These are phyloP conservation scores for Harringtonia lauricola DNA, from an alignment of 2,329 filamentous ascomycete species.

Conservation along the genomic window DNA sequence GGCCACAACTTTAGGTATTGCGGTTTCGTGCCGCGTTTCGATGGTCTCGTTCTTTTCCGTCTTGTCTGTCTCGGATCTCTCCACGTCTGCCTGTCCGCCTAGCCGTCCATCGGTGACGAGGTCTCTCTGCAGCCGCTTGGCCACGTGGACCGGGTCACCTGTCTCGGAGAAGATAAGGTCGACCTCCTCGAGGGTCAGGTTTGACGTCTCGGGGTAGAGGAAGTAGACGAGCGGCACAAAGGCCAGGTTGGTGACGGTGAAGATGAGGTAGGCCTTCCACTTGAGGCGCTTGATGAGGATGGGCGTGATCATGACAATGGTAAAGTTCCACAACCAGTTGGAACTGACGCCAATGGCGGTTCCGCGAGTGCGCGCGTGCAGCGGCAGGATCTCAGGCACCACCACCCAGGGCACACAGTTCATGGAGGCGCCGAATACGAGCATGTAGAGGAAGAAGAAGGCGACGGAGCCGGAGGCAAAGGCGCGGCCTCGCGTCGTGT, in stretches of 20 bases:
- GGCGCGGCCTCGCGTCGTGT: constrained; percentile 8
- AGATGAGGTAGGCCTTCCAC: constrained; percentile 42
- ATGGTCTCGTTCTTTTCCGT: no score
- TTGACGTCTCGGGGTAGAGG: constrained; percentile 41
- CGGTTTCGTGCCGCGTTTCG: no score
- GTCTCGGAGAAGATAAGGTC: constrained; percentile 30
- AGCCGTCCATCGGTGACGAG: not conserved
- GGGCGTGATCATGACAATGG: constrained; percentile 39
- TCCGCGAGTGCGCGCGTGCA: constrained; percentile 21
- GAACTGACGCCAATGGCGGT: constrained; percentile 21
- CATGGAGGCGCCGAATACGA: constrained; percentile 19
- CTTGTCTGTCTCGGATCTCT: no score
- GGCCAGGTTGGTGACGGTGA: constrained; percentile 33
- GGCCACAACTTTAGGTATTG: no score
- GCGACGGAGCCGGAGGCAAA: constrained; percentile 19
- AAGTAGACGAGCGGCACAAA: constrained; percentile 32
- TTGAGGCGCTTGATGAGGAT: constrained; percentile 32
- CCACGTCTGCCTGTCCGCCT: no score
- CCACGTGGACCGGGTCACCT: not conserved
- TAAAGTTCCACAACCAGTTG: constrained; percentile 26
- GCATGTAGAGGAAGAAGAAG: constrained; percentile 26
- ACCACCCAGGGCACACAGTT: constrained; percentile 26
- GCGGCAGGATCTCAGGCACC: constrained; percentile 23
- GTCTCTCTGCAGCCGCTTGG: not conserved
- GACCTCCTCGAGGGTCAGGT: constrained; percentile 38